Percentiles rank a stretch among this genome's conserved stretches.
These are phyloP conservation scores for Osmanthus fragrans DNA, from an alignment of 257 asterid genomes.

Conservation along the genomic window DNA sequence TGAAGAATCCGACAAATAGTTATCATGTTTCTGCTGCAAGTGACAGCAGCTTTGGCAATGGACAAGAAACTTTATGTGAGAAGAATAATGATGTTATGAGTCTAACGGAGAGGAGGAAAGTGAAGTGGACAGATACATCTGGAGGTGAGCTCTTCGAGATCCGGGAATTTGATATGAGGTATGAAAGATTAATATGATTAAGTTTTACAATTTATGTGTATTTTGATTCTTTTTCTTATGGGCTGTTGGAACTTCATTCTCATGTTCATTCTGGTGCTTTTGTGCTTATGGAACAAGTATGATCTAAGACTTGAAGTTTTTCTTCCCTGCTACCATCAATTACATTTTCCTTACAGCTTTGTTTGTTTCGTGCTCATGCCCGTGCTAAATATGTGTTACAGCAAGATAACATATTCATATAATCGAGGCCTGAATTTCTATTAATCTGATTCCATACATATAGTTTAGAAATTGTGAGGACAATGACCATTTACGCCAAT, in stretches of 20 bases:
- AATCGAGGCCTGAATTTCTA: background rate
- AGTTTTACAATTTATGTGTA: background rate
- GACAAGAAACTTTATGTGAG: conserved; percentile 32
- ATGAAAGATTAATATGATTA: conserved; percentile 26
- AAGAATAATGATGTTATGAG: conserved; percentile 35
- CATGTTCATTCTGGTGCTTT: background rate
- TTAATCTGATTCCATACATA: background rate
- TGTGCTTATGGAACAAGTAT: background rate
- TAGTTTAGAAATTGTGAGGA: background rate
- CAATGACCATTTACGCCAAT: background rate
- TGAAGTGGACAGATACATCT: conserved; percentile 84
- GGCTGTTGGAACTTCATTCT: background rate
- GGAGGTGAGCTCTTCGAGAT: conserved; percentile 92
- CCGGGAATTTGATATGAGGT: conserved; percentile 97
- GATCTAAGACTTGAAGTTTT: background rate
- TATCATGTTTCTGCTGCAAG: conserved; percentile 31
- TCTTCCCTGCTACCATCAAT: background rate
- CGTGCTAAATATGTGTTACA: background rate
- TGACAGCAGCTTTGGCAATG: conserved; percentile 24
- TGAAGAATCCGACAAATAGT: conserved; percentile 54
- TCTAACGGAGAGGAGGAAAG: conserved; percentile 67
- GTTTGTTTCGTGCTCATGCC: background rate
- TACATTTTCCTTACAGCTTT: background rate
- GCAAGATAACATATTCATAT: background rate
- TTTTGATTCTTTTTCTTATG: background rate